phyloP scores from a whole-genome alignment of 2,329 filamentous ascomycete genomes.

The Stagonosporopsis vannaccii region DNA sequence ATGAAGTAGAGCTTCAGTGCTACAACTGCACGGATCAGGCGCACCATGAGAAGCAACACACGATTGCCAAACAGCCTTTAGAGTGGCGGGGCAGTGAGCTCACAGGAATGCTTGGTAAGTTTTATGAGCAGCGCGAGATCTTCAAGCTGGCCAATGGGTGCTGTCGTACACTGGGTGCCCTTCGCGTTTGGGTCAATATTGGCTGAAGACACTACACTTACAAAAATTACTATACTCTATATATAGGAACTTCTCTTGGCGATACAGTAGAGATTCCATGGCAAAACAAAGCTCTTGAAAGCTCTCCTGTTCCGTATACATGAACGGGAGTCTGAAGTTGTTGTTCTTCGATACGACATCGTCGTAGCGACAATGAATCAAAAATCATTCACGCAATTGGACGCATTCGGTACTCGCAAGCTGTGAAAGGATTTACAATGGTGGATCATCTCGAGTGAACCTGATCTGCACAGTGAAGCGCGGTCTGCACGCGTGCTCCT shows the following conservation, averaged over 20 bases:
- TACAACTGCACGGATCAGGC: not conserved
- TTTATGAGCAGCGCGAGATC: not conserved
- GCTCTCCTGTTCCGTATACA: too few relatives aligned
- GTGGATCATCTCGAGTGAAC: not conserved
- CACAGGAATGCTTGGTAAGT: slow-evolving; percentile 4
- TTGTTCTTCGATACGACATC: too few relatives aligned
- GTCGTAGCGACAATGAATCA: too few relatives aligned
- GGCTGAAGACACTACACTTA: not conserved
- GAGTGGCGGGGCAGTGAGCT: not conserved
- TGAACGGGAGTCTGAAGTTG: too few relatives aligned
- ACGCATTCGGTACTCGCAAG: too few relatives aligned
- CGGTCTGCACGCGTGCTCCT: not conserved
- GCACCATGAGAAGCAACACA: not conserved
- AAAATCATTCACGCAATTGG: too few relatives aligned
- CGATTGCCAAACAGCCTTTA: not conserved
- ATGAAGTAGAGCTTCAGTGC: not conserved
- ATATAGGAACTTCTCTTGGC: too few relatives aligned
- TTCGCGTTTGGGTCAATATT: not conserved
- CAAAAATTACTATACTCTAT: too few relatives aligned
- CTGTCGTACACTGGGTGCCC: not conserved
- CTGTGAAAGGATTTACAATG: not conserved
- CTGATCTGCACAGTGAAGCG: not conserved
- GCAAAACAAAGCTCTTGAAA: too few relatives aligned
- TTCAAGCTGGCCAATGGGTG: not conserved
- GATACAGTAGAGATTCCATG: too few relatives aligned